Evolutionary conservation across 257 asterid genomes (phyloP), one percentile per base, ranked within the genome.

Genomic region (Apocynum venetum): DNA sequence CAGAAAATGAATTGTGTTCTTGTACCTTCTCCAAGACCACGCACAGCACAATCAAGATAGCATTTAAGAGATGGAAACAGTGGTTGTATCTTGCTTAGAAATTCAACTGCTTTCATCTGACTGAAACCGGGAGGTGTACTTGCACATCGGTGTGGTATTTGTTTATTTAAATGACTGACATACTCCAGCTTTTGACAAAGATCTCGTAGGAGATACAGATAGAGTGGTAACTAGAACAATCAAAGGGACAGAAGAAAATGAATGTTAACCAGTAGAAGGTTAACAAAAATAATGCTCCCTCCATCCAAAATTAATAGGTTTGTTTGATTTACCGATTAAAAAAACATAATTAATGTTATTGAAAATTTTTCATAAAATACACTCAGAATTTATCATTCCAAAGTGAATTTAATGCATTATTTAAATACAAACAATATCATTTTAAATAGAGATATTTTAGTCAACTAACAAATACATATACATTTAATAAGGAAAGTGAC

Each of bases 151-250:
- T 80, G 86, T 77, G 75, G 78, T 60, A 38, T 64, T 81, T 82
- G 94, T 88, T 88, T 89, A 82, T 82, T 82, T 59, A 85, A 57
- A 71, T 92, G 91, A 84, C 84, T 83, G 38, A 82, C 81, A 77
- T 76, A 78, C 75, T 86, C 93, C 90, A 93, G 86, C 87, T 89
- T 89, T 83, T 84, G 88, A 87, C 86, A 88, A 78, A 91, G 94
- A 86, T 93, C 96, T 73, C 92, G 89, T 80, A 89, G 83, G 82
- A 93, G 87, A 88, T 91, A 89, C 73, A 91, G 88, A 86, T 88
- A 89, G 81, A 93, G 93, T 36, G 94, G 96, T 82, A 91, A 86
- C 98, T 93, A 80, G 81, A 72, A 83, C 67, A 76, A 82, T 60
- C 61, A 82, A 69, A 78, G 69, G 66, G 72, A 80, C 51, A 70